Evolutionary conservation across 2,329 filamentous ascomycete species (phyloP).

Genomic region (Colletotrichum viniferum): DNA sequence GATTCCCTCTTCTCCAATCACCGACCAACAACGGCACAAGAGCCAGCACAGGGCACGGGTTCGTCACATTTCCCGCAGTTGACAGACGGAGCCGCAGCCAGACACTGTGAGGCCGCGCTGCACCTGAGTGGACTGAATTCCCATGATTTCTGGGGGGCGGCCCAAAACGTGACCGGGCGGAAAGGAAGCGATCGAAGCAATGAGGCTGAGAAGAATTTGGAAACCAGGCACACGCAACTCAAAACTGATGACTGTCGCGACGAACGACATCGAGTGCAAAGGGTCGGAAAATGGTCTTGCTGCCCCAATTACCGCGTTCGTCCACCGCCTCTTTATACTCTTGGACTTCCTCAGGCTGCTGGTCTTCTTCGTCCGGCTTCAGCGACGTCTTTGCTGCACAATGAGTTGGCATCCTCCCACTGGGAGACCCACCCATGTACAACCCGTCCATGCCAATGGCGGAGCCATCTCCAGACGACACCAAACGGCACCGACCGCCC

Average conservation of each 20-base stretch:
- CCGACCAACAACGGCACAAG: neutral
- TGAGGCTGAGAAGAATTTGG: slow-evolving; percentile 11
- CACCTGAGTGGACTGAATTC: neutral
- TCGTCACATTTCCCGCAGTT: slow-evolving; percentile 20
- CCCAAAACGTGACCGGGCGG: slow-evolving; percentile 2
- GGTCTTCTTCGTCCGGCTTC: slow-evolving; percentile 16
- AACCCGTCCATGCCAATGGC: slow-evolving; percentile 22
- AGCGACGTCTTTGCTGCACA: slow-evolving; percentile 22
- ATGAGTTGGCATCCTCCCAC: slow-evolving; percentile 24
- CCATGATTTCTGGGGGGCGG: neutral
- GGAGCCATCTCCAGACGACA: neutral
- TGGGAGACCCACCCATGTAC: slow-evolving; percentile 23
- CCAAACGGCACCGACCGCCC: neutral
- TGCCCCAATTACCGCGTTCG: neutral
- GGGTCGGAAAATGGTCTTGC: neutral
- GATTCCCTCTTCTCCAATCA: slow-evolving; percentile 23
- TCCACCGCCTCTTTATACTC: slow-evolving; percentile 21
- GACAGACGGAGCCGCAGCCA: slow-evolving; percentile 17
- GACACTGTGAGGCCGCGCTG: neutral
- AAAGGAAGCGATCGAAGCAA: neutral
- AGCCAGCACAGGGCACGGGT: slow-evolving; percentile 23
- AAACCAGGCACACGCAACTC: neutral
- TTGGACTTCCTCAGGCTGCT: neutral
- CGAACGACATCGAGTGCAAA: neutral
- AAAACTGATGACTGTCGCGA: neutral